Percentiles rank a stretch among this genome's conserved stretches.
phyloP scores from a whole-genome alignment of 352 stramenopile genomes.

The Pythium aquatile region DNA sequence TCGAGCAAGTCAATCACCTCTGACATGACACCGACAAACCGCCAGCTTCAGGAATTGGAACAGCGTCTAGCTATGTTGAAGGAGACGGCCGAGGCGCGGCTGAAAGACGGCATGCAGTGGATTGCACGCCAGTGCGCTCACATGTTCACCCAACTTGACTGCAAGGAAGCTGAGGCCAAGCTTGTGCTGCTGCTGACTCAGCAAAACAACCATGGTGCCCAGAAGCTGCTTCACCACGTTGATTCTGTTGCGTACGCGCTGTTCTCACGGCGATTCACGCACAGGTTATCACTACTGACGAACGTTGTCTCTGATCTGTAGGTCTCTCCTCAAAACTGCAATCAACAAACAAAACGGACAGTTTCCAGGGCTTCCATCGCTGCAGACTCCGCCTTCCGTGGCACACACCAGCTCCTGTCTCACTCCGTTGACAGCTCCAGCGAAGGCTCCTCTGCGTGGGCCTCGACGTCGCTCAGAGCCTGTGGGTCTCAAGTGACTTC shows the following conservation, averaged over 20 bases:
- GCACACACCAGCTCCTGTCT: neutral
- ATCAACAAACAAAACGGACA: conserved; percentile 1
- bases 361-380: conserved; percentile 12
- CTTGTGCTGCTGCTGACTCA: conserved; percentile 34
- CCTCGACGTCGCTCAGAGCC: conserved; percentile 11
- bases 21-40: conserved; percentile 18
- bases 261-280: neutral
- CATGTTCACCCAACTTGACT: conserved; percentile 60
- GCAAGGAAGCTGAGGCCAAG: conserved; percentile 48
- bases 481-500: conserved; percentile 7
- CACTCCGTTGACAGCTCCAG: neutral
- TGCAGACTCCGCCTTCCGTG: neutral
- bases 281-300: neutral
- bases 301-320: neutral
- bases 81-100: conserved; percentile 32
- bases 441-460: neutral
- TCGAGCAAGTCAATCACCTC: neutral
- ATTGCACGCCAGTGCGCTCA: conserved; percentile 58
- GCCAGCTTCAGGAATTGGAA: conserved; percentile 24
- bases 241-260: conserved; percentile 12
- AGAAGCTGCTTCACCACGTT: conserved; percentile 6
- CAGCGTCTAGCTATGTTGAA: conserved; percentile 14
- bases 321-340: conserved; percentile 1
- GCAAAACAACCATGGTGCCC: conserved; percentile 32
- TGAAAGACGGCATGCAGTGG: conserved; percentile 51